Evolutionary conservation across 192 early-diverging fungal species (phyloP).

Genomic region (Entophlyctis luteolus): DNA sequence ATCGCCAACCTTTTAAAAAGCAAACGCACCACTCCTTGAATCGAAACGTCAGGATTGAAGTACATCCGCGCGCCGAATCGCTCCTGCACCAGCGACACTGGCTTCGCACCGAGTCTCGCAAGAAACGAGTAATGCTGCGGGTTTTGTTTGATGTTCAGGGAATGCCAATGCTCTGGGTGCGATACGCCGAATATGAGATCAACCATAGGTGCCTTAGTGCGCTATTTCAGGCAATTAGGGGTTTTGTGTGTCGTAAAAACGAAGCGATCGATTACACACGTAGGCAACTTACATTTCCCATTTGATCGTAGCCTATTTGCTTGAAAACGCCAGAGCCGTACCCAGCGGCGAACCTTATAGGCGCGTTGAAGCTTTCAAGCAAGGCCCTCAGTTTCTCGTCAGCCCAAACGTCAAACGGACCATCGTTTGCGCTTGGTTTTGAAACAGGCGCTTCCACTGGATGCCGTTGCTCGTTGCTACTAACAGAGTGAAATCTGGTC

Average conservation of each 20-base stretch:
- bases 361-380: slow-evolving; percentile 40
- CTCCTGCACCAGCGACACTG: slow-evolving; percentile 75
- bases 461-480: no score
- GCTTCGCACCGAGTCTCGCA: slow-evolving; percentile 65
- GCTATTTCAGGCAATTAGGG: background rate
- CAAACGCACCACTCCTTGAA: slow-evolving; percentile 73
- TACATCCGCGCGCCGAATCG: slow-evolving; percentile 86
- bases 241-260: slow-evolving; percentile 2
- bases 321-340: slow-evolving; percentile 94
- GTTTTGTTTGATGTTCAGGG: slow-evolving; percentile 89
- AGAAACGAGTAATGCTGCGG: slow-evolving; percentile 87
- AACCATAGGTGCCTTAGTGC: slow-evolving; percentile 73
- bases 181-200: slow-evolving; percentile 95
- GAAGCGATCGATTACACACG: background rate
- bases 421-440: no score
- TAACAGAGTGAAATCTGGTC: no score
- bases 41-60: slow-evolving; percentile 88
- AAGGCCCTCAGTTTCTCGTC: slow-evolving; percentile 1
- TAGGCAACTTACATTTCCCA: slow-evolving; percentile 23
- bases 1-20: background rate
- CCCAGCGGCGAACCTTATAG: slow-evolving; percentile 77
- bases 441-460: no score
- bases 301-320: slow-evolving; percentile 69
- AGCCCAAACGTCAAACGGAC: slow-evolving; percentile 7
- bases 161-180: slow-evolving; percentile 96